Conservation (phyloP, 805 yeast genomes). For the Saccharomycopsis microspora region DNA sequence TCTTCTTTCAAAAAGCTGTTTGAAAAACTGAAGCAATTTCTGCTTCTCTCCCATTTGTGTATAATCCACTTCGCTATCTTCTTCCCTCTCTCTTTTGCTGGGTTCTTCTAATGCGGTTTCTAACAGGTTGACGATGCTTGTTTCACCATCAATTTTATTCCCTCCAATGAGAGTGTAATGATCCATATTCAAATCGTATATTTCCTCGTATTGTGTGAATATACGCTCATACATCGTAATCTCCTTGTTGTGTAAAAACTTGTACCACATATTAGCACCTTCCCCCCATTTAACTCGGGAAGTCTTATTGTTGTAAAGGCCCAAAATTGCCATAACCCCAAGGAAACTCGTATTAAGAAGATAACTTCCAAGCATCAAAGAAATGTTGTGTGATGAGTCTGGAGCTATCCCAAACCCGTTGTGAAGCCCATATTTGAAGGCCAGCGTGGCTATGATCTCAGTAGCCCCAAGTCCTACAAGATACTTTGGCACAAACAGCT, state of each 20-base stretch:
- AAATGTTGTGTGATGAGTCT: slow-evolving; percentile 6
- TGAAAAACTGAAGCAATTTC: slow-evolving; percentile 10
- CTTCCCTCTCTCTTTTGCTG: background rate
- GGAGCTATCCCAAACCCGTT: slow-evolving; percentile 5
- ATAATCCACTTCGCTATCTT: background rate
- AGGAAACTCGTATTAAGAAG: slow-evolving; percentile 14
- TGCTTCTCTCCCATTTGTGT: slow-evolving; percentile 6
- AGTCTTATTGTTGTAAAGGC: slow-evolving; percentile 12
- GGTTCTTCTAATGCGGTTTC: background rate
- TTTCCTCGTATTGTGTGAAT: slow-evolving; percentile 31
- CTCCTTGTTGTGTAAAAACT: slow-evolving; percentile 25
- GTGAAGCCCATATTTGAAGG: slow-evolving; percentile 3
- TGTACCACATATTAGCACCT: slow-evolving; percentile 22
- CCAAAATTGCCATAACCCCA: slow-evolving; percentile 9
- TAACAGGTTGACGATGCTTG: background rate
- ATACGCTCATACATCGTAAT: slow-evolving; percentile 24
- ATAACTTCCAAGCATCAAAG: slow-evolving; percentile 17
- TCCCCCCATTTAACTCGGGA: slow-evolving; percentile 24
- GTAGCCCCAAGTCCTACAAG: slow-evolving; percentile 5
- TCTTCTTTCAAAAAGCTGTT: slow-evolving; percentile 19
- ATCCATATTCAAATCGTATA: slow-evolving; percentile 28
- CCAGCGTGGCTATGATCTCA: slow-evolving; percentile 3
- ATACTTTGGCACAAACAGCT: slow-evolving; percentile 11
- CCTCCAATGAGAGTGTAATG: slow-evolving; percentile 26
- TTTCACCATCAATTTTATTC: background rate